These are phyloP conservation scores for Annulohypoxylon moriforme DNA, from an alignment of 495 filamentous ascomycete species.

Conservation along the genomic window DNA sequence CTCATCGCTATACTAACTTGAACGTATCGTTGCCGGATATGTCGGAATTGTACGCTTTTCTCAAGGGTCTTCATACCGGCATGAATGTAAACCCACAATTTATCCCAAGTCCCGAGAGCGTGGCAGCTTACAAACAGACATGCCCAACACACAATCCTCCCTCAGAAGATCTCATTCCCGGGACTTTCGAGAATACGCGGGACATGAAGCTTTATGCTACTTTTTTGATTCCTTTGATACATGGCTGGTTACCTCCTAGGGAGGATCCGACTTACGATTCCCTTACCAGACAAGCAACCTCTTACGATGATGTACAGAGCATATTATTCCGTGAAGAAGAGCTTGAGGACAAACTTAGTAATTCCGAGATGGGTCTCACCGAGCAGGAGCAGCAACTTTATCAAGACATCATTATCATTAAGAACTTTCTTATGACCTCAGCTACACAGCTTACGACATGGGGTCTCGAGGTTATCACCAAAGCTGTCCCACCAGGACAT, in stretches of 20 bases:
- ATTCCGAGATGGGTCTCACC: conserved; percentile 56
- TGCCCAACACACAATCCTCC: conserved; percentile 55
- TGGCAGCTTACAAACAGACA: conserved; percentile 57
- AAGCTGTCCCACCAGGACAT: conserved; percentile 73
- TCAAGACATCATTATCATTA: conserved; percentile 83
- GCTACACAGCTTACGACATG: conserved; percentile 87
- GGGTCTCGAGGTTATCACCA: conserved; percentile 77
- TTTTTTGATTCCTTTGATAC: conserved; percentile 88
- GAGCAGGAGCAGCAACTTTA: conserved; percentile 78
- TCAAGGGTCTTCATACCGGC: conserved; percentile 90
- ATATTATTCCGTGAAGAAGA: conserved; percentile 89
- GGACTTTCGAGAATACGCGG: conserved; percentile 81
- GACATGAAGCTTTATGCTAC: conserved; percentile 90
- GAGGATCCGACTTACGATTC: conserved; percentile 71
- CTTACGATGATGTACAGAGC: conserved; percentile 91
- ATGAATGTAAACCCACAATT: conserved; percentile 98
- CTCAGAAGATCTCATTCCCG: conserved; percentile 63
- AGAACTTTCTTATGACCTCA: conserved; percentile 78
- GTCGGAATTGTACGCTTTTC: conserved; percentile 83
- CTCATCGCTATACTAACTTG: conserved; percentile 59
- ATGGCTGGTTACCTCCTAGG: conserved; percentile 85
- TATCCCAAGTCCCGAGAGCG: conserved; percentile 59
- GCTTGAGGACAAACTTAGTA: conserved; percentile 79
- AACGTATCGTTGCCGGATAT: conserved; percentile 78
- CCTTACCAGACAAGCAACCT: conserved; percentile 76